phyloP scores from a whole-genome alignment of 106 monocot species.

The Cymbidium sinense region DNA sequence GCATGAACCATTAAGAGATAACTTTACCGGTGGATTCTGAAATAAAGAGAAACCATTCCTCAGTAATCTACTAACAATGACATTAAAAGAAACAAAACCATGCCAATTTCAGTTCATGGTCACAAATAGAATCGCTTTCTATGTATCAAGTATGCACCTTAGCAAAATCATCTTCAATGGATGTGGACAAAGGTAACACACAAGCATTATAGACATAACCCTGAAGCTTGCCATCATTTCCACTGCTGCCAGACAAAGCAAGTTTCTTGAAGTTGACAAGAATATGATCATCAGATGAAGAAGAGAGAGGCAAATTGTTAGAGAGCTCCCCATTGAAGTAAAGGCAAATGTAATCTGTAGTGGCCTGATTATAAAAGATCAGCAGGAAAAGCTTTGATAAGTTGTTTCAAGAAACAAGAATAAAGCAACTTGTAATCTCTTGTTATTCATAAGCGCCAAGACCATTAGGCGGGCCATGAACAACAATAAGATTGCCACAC shows the following conservation, averaged over 20 bases:
- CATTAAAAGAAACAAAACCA: not conserved
- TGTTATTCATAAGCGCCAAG: not conserved
- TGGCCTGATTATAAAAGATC: constrained; percentile 34
- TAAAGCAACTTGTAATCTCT: not conserved
- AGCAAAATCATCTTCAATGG: constrained; percentile 39
- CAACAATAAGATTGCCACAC: not conserved
- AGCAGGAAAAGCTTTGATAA: constrained; percentile 4
- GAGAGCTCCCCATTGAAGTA: constrained; percentile 59
- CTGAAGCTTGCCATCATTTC: constrained; percentile 35
- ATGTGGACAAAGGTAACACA: constrained; percentile 33
- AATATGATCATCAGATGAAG: constrained; percentile 13
- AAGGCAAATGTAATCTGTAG: constrained; percentile 38
- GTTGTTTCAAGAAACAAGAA: not conserved
- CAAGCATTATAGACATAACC: constrained; percentile 53
- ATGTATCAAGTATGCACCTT: constrained; percentile 38
- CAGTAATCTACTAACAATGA: constrained; percentile 1
- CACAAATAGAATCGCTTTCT: constrained; percentile 1
- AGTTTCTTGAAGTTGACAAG: constrained; percentile 30
- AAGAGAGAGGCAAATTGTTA: constrained; percentile 32
- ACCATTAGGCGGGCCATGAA: not conserved
- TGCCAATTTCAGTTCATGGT: not conserved
- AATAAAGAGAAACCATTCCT: constrained; percentile 3
- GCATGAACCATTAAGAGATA: constrained; percentile 55
- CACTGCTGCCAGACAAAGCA: constrained; percentile 47
- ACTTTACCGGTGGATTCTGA: constrained; percentile 73